These are phyloP conservation scores for Knoxdaviesia capensis DNA, from an alignment of 2,329 filamentous ascomycete genomes.

Conservation along the genomic window DNA sequence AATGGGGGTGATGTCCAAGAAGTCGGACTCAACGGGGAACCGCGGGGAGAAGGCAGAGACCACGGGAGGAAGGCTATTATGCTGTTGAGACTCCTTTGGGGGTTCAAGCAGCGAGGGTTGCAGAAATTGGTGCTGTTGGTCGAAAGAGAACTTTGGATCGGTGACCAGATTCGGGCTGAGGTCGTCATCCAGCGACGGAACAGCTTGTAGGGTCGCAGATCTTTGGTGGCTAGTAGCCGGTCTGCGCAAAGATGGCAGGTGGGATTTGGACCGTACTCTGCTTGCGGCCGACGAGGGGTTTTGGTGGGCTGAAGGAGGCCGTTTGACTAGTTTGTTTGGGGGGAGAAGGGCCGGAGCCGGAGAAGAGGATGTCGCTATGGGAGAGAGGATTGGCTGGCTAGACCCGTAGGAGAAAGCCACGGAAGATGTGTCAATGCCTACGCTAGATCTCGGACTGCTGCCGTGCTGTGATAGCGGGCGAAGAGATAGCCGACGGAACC, in stretches of 20 bases:
- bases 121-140: slow-evolving; percentile 5
- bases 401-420: slow-evolving; percentile 47
- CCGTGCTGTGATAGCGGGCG: slow-evolving; percentile 44
- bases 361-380: slow-evolving; percentile 8
- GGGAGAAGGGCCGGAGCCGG: slow-evolving; percentile 20
- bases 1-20: too few species aligned
- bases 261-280: slow-evolving; percentile 32
- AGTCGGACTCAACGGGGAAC: too few species aligned
- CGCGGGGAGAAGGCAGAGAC: too few species aligned
- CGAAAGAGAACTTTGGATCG: slow-evolving; percentile 13
- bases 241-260: slow-evolving; percentile 45
- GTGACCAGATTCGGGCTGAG: not conserved
- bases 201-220: slow-evolving; percentile 41
- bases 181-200: too few species aligned
- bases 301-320: slow-evolving; percentile 35
- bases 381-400: slow-evolving; percentile 38
- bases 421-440: slow-evolving; percentile 44
- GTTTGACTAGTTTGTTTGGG: slow-evolving; percentile 64
- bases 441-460: slow-evolving; percentile 43
- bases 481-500: slow-evolving; percentile 51
- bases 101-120: too few species aligned
- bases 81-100: too few species aligned
- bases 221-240: slow-evolving; percentile 66
- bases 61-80: too few species aligned
- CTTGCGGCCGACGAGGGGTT: slow-evolving; percentile 19